Conservation (phyloP, 2,329 filamentous ascomycete species). For the Cryphonectria radicalis region DNA sequence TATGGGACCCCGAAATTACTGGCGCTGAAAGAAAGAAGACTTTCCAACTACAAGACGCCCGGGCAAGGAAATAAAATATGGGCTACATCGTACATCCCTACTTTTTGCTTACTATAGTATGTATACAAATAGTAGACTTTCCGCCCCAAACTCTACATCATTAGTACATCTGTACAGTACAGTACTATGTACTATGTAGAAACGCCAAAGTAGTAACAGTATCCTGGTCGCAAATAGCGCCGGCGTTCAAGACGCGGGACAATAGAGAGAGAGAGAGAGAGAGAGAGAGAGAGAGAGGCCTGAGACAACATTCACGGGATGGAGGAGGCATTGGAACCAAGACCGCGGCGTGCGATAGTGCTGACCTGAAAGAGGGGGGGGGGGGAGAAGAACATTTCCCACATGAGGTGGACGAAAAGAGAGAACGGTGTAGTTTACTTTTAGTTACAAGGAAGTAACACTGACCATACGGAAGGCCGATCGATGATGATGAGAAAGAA, state of each 20-base stretch:
- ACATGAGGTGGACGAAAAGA: neutral
- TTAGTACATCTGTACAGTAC: too few species aligned
- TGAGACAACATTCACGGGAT: too few species aligned
- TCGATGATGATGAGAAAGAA: neutral
- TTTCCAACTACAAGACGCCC: neutral
- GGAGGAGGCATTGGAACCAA: neutral
- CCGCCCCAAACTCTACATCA: neutral
- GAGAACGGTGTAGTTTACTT: neutral
- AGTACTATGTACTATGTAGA: neutral
- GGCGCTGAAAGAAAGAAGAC: neutral
- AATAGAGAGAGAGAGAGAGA: neutral
- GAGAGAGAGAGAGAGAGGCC: too few species aligned
- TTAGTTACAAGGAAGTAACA: neutral
- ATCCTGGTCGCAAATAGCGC: neutral
- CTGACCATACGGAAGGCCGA: neutral
- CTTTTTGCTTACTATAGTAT: neutral
- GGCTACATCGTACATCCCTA: neutral
- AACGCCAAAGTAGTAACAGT: neutral
- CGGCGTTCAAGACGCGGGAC: neutral
- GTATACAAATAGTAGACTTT: neutral
- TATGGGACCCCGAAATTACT: neutral
- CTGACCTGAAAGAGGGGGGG: neutral
- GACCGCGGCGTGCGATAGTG: neutral
- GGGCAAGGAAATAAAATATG: neutral
- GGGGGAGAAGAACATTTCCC: neutral